Conservation (phyloP, 2,329 filamentous ascomycete species). For the Botryotinia globosa region DNA sequence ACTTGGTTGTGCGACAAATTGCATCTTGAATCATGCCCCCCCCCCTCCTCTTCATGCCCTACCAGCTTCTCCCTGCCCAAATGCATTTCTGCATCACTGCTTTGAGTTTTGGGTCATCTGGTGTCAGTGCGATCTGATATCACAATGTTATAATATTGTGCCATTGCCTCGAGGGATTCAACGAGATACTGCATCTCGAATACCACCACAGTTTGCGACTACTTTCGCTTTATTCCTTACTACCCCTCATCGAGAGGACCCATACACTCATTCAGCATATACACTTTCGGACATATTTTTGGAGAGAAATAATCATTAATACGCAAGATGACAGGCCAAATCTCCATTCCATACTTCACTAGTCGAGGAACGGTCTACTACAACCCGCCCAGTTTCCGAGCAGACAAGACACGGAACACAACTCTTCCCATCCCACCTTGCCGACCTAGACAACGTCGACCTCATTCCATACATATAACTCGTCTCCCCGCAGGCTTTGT, state of each 20-base stretch:
- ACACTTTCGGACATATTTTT: neutral
- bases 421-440: slow-evolving; percentile 45
- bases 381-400: slow-evolving; percentile 26
- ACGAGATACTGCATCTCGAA: neutral
- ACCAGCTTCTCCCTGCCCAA: slow-evolving; percentile 19
- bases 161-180: slow-evolving; percentile 12
- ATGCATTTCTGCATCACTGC: slow-evolving; percentile 19
- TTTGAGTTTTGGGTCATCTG: slow-evolving; percentile 19
- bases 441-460: slow-evolving; percentile 50
- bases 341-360: slow-evolving; percentile 30
- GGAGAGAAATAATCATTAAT: slow-evolving; percentile 25
- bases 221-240: slow-evolving; percentile 7
- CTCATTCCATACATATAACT: slow-evolving; percentile 55
- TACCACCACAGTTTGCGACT: slow-evolving; percentile 5
- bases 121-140: slow-evolving; percentile 13
- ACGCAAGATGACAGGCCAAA: slow-evolving; percentile 35
- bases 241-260: neutral
- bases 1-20: slow-evolving; percentile 2
- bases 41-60: slow-evolving; percentile 15
- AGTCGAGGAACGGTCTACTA: slow-evolving; percentile 35
- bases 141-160: slow-evolving; percentile 15
- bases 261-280: slow-evolving; percentile 17
- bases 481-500: slow-evolving; percentile 46
- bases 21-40: slow-evolving; percentile 16
- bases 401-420: slow-evolving; percentile 23